Base-by-base conservation (phyloP, 345 rosid genomes). In the Gossypioides kirkii region DNA sequence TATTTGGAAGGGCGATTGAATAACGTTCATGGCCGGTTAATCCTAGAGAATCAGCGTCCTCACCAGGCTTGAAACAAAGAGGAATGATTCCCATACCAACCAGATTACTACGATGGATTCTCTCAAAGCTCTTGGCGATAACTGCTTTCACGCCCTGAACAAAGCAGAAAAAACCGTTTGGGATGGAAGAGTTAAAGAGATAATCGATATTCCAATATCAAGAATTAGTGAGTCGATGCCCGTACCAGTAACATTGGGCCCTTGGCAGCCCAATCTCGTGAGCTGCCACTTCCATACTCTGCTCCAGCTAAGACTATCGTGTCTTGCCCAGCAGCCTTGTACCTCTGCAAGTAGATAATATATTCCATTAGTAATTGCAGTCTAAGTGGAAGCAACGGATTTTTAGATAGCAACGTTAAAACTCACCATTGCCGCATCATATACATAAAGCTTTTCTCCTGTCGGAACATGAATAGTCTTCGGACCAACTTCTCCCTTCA, bases 261-360 rank as follows among this genome's bases (percentile, higher is more conserved):
- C 86, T 93, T 93, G 56, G 97, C 97, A 80, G 95, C 98, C 93
- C 97, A 88, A 76, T 91, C 94, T 65, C 93, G 82, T 78, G 98
- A 93, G 81, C 96, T 93, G 73, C 96, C 89, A 76, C 91, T 91
- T 80, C 97, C 97, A 70, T 89, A 91, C 74, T 93, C 98, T 0
- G 90, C 89, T 68, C 97, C 95, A 77, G 97, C 98, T 61, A 93
- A 71, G 55, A 93, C 80, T 38, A 93, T 82, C 23, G 94, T 90
- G 47, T 89, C 91, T 42, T 88, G 86, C 45, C 89, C 91, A 60
- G 74, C 84, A 26, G 41, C 67, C 88, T 84, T 91, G 90, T 93
- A 90, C 72, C 78, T 80, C 97, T 87, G 88, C 76, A 82, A 67
- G 70, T 53, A n/a, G 43, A 43, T 42, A 53, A 52, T 0, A 52